Base-by-base conservation (phyloP, 306 rosid genomes). In the Arachis stenosperma region DNA sequence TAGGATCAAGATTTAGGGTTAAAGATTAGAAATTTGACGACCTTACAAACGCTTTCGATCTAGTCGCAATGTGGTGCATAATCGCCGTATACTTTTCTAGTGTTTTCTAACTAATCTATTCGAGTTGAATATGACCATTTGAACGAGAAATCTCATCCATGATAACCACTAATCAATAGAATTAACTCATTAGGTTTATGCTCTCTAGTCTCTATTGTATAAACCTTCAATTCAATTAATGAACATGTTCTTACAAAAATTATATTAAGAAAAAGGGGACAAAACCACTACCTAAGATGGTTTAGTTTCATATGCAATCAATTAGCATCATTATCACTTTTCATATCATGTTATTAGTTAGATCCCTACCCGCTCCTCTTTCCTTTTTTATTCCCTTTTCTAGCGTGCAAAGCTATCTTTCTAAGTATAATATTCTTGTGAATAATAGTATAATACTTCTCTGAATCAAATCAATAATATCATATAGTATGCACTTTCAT, bases 1-100 rank as follows among this genome's bases (percentile, higher is more conserved):
- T 81, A 60, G 80, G 84, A 61, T 81, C 56, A 52, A 64, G 41
- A 48, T 79, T 51, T 71, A 40, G 42, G 50, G 75, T 74, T 48
- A 8, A 27, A 46, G 51, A 2, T 33, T 33, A 33, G 37, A 33
- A 33, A 33, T 33, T 33, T 33, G 4, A 4, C 4, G 37, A 33
- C 3, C 37, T 33, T 4, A 2, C 4, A 2, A 33, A 4, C 4
- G 2, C 4, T 33, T 33, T 33, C 37, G 37, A 33, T 33, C 4
- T 33, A 33, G 37, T 2, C 37, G 4, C 37, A 33, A 33, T 33
- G 37, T 33, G 3, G 37, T 33, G 37, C 37, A 4, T 1, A 33
- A 33, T 33, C 37, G 37, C 2, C 37, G 4, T 33, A 33, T 1
- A 33, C 4, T 33, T 33, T 33, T 33, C 4, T 33, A 33, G 37